phyloP scores from a whole-genome alignment of 768 basidiomycete genomes.

The Rossbeevera mucosa region DNA sequence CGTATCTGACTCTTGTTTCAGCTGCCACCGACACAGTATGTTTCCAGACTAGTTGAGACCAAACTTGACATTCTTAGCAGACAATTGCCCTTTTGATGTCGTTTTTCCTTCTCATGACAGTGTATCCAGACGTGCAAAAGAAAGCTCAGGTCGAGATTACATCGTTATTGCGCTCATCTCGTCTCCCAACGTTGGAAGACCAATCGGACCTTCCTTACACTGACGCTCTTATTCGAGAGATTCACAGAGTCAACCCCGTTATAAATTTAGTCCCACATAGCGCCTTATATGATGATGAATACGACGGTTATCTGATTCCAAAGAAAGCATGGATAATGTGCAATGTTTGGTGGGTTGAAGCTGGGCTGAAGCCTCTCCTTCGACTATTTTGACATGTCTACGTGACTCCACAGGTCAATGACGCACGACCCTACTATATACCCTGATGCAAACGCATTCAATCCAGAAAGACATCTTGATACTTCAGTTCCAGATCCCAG shows the following conservation, averaged over 20 bases:
- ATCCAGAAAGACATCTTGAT: constrained; percentile 25
- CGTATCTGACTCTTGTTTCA: neutral
- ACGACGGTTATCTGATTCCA: constrained; percentile 10
- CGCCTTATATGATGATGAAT: constrained; percentile 6
- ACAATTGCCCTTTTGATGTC: constrained; percentile 6
- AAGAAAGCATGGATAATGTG: constrained; percentile 12
- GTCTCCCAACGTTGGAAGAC: constrained; percentile 25
- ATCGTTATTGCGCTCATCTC: constrained; percentile 15
- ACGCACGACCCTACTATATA: constrained; percentile 29
- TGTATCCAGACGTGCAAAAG: constrained; percentile 20
- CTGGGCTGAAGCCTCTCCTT: neutral
- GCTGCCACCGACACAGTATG: constrained; percentile 11
- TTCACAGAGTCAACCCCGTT: constrained; percentile 15
- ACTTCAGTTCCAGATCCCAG: constrained; percentile 15
- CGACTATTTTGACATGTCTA: neutral
- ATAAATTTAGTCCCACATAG: constrained; percentile 18
- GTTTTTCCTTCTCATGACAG: constrained; percentile 15
- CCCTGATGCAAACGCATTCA: constrained; percentile 27
- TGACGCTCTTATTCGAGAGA: constrained; percentile 22
- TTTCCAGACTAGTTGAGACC: neutral
- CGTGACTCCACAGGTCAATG: constrained; percentile 25
- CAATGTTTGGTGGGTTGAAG: constrained; percentile 9
- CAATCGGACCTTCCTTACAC: constrained; percentile 24
- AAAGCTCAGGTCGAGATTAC: constrained; percentile 25
- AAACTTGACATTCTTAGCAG: neutral